Base-by-base conservation (phyloP, 768 basidiomycete genomes). In the Hygrophorus russula region DNA sequence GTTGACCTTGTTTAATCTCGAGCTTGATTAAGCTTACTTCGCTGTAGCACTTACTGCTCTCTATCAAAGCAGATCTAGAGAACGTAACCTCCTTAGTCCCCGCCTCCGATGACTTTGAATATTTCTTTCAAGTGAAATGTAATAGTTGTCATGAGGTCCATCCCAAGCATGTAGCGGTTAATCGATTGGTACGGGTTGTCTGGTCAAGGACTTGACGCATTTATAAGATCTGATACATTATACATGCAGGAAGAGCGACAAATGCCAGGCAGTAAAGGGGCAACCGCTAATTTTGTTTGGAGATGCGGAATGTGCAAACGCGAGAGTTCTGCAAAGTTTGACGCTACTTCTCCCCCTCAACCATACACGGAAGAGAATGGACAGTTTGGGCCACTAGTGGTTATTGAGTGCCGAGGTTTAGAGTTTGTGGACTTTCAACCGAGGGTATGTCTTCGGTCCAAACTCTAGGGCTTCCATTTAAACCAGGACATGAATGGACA, bases 341-440 rank as follows among this genome's bases (percentile, higher is more conserved):
- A 86, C 30, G 51, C 66, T 1, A 53, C 70, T 3, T 62, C 66
- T 3, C 58, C 69, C 5, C 57, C 74, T 19, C 61, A 61, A 39
- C 64, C 82, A 1, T 89, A 90, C 59, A 65, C 60, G 0, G 65
- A 69, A 17, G 80, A 82, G 47, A 74, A 77, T 44, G 78, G 68
- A 7, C 68, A 76, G 37, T 79, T 80, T 38, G 71, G 70, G 0
- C 76, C 80, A 3, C 63, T 93, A 20, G 60, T 90, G 5, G 70
- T 71, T 2, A 64, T 94, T 32, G 90, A 94, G 51, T 94, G 90
- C 55, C 73, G 90, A 18, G 91, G 90, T 4, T 70, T 93, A 13
- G 90, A 94, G 56, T 85, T 93, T 48, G 68, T 67, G 5, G 76
- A 61, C 4, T 93, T 93, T 57, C 78, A 89, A 57, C 83, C 83